These are phyloP conservation scores for Yarrowia sp. DNA, from an alignment of 805 yeast genomes.

Conservation along the genomic window DNA sequence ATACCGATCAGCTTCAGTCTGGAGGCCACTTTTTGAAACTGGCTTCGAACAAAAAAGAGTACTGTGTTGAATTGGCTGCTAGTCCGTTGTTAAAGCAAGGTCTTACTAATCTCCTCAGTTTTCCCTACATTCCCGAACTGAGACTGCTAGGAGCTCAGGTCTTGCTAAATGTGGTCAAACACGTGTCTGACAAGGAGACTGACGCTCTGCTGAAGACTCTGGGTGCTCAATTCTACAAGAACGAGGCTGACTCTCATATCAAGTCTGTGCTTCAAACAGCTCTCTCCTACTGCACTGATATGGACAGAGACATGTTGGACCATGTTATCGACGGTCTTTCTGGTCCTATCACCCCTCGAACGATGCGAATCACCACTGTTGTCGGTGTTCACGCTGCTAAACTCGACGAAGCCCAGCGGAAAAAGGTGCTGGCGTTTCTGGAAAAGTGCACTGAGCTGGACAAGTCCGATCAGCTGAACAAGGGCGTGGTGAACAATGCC, in stretches of 20 bases:
- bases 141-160: conserved; percentile 27
- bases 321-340: conserved; percentile 20
- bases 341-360: conserved; percentile 2
- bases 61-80: neutral
- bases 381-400: conserved; percentile 26
- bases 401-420: conserved; percentile 5
- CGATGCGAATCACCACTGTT: conserved; percentile 27
- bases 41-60: conserved; percentile 26
- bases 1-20: conserved; percentile 25
- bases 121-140: conserved; percentile 32
- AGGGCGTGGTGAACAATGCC: conserved; percentile 12
- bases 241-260: conserved; percentile 7
- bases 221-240: conserved; percentile 18
- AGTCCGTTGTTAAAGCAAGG: conserved; percentile 10
- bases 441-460: conserved; percentile 3
- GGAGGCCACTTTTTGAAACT: conserved; percentile 30
- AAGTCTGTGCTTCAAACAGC: conserved; percentile 22
- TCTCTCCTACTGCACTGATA: conserved; percentile 4
- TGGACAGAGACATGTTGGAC: conserved; percentile 20
- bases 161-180: conserved; percentile 20
- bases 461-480: neutral
- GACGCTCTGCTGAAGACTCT: conserved; percentile 7
- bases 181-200: conserved; percentile 13
- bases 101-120: conserved; percentile 10
- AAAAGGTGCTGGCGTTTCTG: conserved; percentile 9